A percentile compares a stretch with the other conserved stretches of the same genome.
phyloP scores from a whole-genome alignment of 805 yeast species.

The Starmerella gropengiesseri region DNA sequence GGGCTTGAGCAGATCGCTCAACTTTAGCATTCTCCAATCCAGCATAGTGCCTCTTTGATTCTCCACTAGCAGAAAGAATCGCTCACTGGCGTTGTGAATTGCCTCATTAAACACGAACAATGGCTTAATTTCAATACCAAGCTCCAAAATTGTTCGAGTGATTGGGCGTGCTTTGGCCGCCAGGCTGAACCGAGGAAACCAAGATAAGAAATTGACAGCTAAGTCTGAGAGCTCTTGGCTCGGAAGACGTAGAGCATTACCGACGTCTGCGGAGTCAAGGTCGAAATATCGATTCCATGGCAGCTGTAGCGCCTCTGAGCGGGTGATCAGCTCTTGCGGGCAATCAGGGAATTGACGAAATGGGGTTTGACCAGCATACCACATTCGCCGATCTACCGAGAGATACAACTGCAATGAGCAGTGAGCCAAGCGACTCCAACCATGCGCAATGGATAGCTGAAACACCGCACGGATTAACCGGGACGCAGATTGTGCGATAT shows the following conservation, averaged over 20 bases:
- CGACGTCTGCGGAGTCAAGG: constrained; percentile 60
- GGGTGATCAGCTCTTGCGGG: constrained; percentile 57
- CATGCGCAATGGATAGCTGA: constrained; percentile 59
- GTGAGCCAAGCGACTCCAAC: constrained; percentile 59
- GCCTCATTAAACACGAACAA: constrained; percentile 66
- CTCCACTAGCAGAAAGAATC: constrained; percentile 62
- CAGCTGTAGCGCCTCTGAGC: constrained; percentile 66
- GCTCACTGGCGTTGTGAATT: constrained; percentile 54
- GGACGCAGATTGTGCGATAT: constrained; percentile 86
- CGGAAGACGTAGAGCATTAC: constrained; percentile 53
- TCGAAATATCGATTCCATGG: constrained; percentile 75
- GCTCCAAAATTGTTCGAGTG: constrained; percentile 52
- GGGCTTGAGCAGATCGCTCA: not conserved
- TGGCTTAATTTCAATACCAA: constrained; percentile 59
- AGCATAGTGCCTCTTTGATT: constrained; percentile 68
- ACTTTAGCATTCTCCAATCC: constrained; percentile 24
- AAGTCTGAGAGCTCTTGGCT: constrained; percentile 52
- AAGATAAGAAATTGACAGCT: constrained; percentile 44
- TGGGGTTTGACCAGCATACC: constrained; percentile 71
- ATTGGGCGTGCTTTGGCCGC: constrained; percentile 64
- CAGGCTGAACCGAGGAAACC: constrained; percentile 61
- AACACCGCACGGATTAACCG: constrained; percentile 74
- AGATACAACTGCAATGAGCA: constrained; percentile 55
- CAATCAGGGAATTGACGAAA: constrained; percentile 70
- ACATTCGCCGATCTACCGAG: constrained; percentile 68